Evolutionary conservation across 1,139 yeast species (phyloP), one percentile per base, ranked within the genome.

Genomic region (Yamadazyma epiphylla): DNA sequence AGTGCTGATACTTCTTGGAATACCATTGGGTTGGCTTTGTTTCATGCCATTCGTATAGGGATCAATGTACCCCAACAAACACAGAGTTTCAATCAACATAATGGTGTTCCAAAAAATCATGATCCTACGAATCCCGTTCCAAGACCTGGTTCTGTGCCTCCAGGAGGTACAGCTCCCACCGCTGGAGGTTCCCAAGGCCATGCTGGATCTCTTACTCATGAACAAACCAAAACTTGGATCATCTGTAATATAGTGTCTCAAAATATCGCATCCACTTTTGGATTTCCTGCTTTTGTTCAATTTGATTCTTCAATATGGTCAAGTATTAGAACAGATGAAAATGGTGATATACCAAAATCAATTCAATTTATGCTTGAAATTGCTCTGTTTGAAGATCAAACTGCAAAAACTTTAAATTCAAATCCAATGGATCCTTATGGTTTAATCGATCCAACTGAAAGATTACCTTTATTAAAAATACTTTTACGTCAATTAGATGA

Each of bases 1-100:
- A 84, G 94, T 55, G 96, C 97, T 0, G 97, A 91, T 50, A 83
- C 95, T 4, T 83, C 95, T 4, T 91, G 96, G 94, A 86, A 84
- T 49, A 86, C 96, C 1, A 82, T 87, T 11, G 96, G 96, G 0
- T 80, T 86, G 27, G 97, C 96, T 3, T 69, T 88, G 48, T 85
- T 85, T 51, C 95, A 85, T 52, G 96, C 96, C 0, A 82, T 89
- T 20, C 65, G 96, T 35, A 84, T 89, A 9, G 97, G 98, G 0
- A 62, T 91, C 22, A 96, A 91, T 50, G 77, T 53, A 60, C 80
- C 40, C 57, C 20, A 17, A 17, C 10, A 7, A 7, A 17, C 20
- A 7, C 7, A 17, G 10, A 48, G 10, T 12, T 5, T 5, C 15
- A 7, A 17, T 7, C 20, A 17, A 10, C n/a, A n/a, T n/a, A n/a